Base-by-base conservation (phyloP, 768 basidiomycete species). In the Tulasnella sp. region DNA sequence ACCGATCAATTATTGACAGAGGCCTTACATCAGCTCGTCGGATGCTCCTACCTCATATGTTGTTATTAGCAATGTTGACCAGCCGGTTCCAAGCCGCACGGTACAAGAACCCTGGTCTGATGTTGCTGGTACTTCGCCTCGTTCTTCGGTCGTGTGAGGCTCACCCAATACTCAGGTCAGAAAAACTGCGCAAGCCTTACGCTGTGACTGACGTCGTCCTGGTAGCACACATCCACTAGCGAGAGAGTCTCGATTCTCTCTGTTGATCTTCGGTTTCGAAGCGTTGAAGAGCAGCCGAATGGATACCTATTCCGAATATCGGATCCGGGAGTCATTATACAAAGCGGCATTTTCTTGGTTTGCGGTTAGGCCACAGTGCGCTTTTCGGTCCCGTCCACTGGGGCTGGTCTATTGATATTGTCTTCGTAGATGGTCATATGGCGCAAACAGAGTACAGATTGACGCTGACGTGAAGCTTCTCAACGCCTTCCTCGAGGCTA, bases 71-170 rank as follows among this genome's bases (percentile, higher is more conserved):
- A 62, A 85, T 97, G 76, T 68, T 98, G 7, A 80, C 91, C 58
- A 96, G 90, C 67, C 82, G 92, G 41, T 75, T 96, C 62, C 94
- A 98, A 70, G 88, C 94, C 40, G 89, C 93, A 50, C 81, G 91
- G 59, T 94, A 97, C 71, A 79, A 84, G 35, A 76, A 84, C 56
- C 81, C 84, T 0, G 82, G 82, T 8, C 79, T 98, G 35, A 89
- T 96, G 77, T 75, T 84, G 51, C 74, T 94, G 14, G 80, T 93
- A 52, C 83, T 91, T 62, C 79, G 86, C 27, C 68, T 98, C n/a
- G 80, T 93, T 4, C 67, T 91, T 43, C 80, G 85, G n/a, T 87
- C 91, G 11, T 77, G 85, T 23, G 72, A 74, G 40, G 84, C 85
- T 2, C 74, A 80, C 66, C 75, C 77, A 50, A 70, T 71, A 4